Evolutionary conservation across 1,284 basidiomycete genomes (phyloP).

Genomic region (Cryptococcus floricola): DNA sequence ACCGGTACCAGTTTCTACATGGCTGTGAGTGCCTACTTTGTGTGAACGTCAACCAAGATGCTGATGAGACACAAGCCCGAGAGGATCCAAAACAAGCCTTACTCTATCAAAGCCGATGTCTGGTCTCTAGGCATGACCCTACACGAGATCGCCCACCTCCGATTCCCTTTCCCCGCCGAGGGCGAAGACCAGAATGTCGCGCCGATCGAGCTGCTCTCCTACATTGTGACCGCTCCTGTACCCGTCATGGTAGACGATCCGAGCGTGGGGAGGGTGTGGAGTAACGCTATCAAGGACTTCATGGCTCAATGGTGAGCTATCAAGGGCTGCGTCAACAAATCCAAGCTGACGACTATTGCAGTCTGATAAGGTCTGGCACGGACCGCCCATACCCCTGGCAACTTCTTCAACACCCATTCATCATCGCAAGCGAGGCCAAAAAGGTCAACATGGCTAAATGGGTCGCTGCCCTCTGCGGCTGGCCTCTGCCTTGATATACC

Average conservation of each 20-base stretch:
- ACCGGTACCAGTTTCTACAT: conserved; percentile 97
- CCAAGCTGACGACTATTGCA: conserved; percentile 7
- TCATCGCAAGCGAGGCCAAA: conserved; percentile 69
- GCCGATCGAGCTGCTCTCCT: conserved; percentile 88
- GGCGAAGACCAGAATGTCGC: conserved; percentile 60
- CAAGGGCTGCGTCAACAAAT: not conserved
- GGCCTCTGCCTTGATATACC: conserved; percentile 48
- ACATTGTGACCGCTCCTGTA: conserved; percentile 84
- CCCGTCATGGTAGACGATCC: conserved; percentile 63
- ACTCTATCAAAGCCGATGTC: conserved; percentile 94
- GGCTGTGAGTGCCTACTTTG: conserved; percentile 62
- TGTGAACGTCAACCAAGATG: not conserved
- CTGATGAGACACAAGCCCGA: conserved; percentile 64
- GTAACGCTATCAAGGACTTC: conserved; percentile 85
- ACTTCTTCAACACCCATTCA: conserved; percentile 84
- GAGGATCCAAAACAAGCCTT: conserved; percentile 80
- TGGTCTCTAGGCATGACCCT: conserved; percentile 95
- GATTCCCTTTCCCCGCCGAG: conserved; percentile 92
- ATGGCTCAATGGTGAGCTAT: conserved; percentile 73
- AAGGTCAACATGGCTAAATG: conserved; percentile 85
- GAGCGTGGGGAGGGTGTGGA: conserved; percentile 61
- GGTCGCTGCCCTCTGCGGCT: conserved; percentile 85
- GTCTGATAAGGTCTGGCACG: conserved; percentile 48
- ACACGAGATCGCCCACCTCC: conserved; percentile 84
- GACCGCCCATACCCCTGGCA: conserved; percentile 78